Base-by-base conservation (phyloP, 208 protist genomes). In the Polymyxa betae region DNA sequence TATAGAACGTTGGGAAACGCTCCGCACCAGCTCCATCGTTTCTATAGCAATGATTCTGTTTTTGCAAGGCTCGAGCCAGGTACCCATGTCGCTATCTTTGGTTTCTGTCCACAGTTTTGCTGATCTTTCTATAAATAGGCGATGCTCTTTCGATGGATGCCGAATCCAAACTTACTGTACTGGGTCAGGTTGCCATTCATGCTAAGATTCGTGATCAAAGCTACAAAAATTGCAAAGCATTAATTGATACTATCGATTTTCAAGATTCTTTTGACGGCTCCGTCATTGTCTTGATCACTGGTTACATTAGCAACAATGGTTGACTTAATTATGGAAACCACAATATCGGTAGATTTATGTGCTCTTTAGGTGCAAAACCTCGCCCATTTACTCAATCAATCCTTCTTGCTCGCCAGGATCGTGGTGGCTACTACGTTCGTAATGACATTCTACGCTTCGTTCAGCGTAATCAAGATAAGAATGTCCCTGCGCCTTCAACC, bases 51-150 rank as follows among this genome's bases (percentile, higher is more conserved):
- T 29, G 54, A 66, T 29, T 66, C 54, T 16, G 20, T 16, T 16
- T 66, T 66, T 66, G 54, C 54, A 16, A 66, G 54, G 54, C 54
- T 66, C 54, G 54, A 66, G 54, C 54, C 16, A 29, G 54, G 54
- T 29, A 66, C 54, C n/a, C n/a, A n/a, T n/a, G n/a, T n/a, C n/a
- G n/a, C n/a, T n/a, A n/a, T n/a, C n/a, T n/a, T n/a, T n/a, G n/a
- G n/a, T n/a, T n/a, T n/a, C n/a, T n/a, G n/a, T n/a, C n/a, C n/a
- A n/a, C n/a, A n/a, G n/a, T n/a, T n/a, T n/a, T n/a, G n/a, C n/a
- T n/a, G n/a, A n/a, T n/a, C n/a, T n/a, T n/a, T n/a, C n/a, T n/a
- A n/a, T n/a, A n/a, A n/a, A n/a, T n/a, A n/a, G n/a, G n/a, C n/a
- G n/a, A n/a, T 16, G 54, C 54, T 16, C 54, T 66, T 66, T 29